phyloP scores from a whole-genome alignment of 495 filamentous ascomycete species.

The Tuber magnatum region DNA sequence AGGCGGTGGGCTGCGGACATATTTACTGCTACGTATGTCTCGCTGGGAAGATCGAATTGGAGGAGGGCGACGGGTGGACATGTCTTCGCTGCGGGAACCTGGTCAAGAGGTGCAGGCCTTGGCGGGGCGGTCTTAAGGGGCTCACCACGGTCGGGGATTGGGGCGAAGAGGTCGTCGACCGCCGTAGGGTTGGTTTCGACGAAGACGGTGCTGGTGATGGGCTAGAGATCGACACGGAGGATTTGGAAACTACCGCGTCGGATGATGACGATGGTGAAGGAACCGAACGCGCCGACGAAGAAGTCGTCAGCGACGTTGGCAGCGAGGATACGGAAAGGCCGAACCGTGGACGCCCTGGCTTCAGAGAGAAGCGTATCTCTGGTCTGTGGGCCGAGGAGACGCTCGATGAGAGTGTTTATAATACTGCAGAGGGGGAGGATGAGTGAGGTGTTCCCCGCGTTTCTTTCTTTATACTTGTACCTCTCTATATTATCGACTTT shows the following conservation, averaged over 20 bases:
- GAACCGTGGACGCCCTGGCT: slow-evolving; percentile 3
- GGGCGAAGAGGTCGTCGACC: slow-evolving; percentile 38
- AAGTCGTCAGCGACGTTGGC: slow-evolving; percentile 12
- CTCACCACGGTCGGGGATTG: slow-evolving; percentile 35
- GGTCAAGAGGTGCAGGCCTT: slow-evolving; percentile 84
- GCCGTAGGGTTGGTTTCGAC: slow-evolving; percentile 23
- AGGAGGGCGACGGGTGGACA: slow-evolving; percentile 94
- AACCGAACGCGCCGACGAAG: slow-evolving; percentile 13
- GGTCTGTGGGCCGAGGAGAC: slow-evolving; percentile 31
- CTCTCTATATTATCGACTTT: not conserved
- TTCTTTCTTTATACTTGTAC: not conserved
- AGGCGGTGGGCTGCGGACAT: slow-evolving; percentile 82
- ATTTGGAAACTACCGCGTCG: slow-evolving; percentile 1
- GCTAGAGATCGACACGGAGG: slow-evolving; percentile 16
- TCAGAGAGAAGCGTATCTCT: slow-evolving; percentile 10
- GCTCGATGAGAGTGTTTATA: slow-evolving; percentile 34
- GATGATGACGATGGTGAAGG: slow-evolving; percentile 21
- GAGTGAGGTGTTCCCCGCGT: not conserved
- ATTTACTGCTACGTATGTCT: slow-evolving; percentile 97
- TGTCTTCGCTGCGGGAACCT: slow-evolving; percentile 83
- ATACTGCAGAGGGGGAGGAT: slow-evolving; percentile 35
- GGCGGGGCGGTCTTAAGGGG: slow-evolving; percentile 58
- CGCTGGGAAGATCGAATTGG: slow-evolving; percentile 78
- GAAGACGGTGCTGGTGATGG: slow-evolving; percentile 14
- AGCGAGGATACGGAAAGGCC: slow-evolving; percentile 26